Evolutionary conservation across 2,329 filamentous ascomycete species (phyloP).

Genomic region (Eurotiales sp.): DNA sequence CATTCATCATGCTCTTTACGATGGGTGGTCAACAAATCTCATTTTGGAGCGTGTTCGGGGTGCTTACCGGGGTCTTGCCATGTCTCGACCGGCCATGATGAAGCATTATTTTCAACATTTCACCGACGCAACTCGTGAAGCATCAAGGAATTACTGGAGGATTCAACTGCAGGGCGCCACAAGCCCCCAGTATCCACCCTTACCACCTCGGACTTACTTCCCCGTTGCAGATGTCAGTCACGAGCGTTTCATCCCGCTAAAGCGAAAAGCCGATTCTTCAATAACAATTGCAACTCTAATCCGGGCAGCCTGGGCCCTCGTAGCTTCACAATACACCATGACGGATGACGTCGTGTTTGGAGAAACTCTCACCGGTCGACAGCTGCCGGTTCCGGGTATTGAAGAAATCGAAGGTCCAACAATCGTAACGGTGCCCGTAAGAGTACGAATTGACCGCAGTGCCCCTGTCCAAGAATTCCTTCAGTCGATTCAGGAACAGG

Average conservation of each 20-base stretch:
- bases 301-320: conserved; percentile 34
- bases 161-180: too few relatives aligned
- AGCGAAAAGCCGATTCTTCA: background rate
- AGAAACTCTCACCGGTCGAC: conserved; percentile 37
- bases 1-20: conserved; percentile 42
- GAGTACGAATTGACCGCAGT: conserved; percentile 26
- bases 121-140: too few relatives aligned
- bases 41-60: too few relatives aligned
- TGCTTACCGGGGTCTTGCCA: too few relatives aligned
- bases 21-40: conserved; percentile 29
- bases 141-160: too few relatives aligned
- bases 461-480: conserved; percentile 46
- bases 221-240: too few relatives aligned
- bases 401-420: conserved; percentile 37
- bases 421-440: conserved; percentile 34
- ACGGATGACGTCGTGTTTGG: conserved; percentile 38
- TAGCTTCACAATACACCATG: conserved; percentile 30
- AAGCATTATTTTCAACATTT: too few relatives aligned
- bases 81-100: too few relatives aligned
- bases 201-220: too few relatives aligned
- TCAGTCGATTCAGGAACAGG: conserved; percentile 50
- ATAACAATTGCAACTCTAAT: conserved; percentile 28
- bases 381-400: conserved; percentile 34
- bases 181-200: too few relatives aligned
- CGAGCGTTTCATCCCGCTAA: too few relatives aligned